phyloP scores from a whole-genome alignment of 495 filamentous ascomycete genomes.

The Neurospora tetraspora region DNA sequence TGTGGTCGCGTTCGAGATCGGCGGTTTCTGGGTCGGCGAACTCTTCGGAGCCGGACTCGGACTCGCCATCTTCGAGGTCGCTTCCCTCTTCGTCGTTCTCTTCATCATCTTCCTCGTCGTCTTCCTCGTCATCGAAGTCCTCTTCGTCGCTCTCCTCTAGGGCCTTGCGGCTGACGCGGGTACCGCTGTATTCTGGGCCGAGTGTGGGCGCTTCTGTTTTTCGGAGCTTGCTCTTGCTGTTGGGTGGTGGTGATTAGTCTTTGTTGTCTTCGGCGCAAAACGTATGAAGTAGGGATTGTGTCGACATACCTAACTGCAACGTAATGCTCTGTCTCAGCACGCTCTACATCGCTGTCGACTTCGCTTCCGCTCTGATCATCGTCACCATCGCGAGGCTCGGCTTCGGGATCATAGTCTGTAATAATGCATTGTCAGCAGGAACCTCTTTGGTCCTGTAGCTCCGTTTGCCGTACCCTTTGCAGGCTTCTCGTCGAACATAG shows the following conservation, averaged over 20 bases:
- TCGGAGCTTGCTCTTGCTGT: slow-evolving; percentile 75
- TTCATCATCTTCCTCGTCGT: slow-evolving; percentile 30
- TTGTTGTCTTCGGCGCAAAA: no score
- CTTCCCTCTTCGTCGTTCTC: slow-evolving; percentile 25
- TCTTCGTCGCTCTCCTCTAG: slow-evolving; percentile 38
- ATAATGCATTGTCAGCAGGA: neutral
- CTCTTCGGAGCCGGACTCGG: slow-evolving; percentile 26
- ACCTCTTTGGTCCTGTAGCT: neutral
- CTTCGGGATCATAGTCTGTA: slow-evolving; percentile 84
- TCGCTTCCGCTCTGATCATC: slow-evolving; percentile 43
- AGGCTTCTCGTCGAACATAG: slow-evolving; percentile 30
- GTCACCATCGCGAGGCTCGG: slow-evolving; percentile 43
- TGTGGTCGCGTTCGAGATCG: slow-evolving; percentile 36
- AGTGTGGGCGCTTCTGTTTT: slow-evolving; percentile 54
- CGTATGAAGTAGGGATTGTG: no score
- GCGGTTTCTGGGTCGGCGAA: slow-evolving; percentile 38
- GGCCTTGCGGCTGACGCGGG: slow-evolving; percentile 63
- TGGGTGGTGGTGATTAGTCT: slow-evolving; percentile 41
- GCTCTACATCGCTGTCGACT: slow-evolving; percentile 29
- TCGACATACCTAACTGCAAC: slow-evolving; percentile 62
- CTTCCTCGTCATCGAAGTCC: slow-evolving; percentile 31
- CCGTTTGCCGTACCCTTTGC: slow-evolving; percentile 22
- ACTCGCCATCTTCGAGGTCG: slow-evolving; percentile 11
- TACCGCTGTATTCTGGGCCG: slow-evolving; percentile 76
- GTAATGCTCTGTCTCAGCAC: slow-evolving; percentile 71